These are phyloP conservation scores for Syzygium oleosum DNA, from an alignment of 345 rosid genomes.

Conservation along the genomic window DNA sequence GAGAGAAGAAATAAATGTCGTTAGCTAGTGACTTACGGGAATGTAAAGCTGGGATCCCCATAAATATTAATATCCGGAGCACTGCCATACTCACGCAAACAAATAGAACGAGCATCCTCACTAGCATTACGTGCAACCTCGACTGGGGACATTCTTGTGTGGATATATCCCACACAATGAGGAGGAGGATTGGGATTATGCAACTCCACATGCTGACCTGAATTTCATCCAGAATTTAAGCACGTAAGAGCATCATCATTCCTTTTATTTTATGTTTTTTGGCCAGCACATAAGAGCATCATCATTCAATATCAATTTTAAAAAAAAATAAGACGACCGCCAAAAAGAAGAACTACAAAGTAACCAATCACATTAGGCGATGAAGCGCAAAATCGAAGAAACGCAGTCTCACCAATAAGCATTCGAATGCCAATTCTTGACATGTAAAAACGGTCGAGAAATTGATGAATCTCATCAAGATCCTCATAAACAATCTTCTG, in stretches of 20 bases:
- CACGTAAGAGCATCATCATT: background rate
- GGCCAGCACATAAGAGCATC: background rate
- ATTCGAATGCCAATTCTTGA: conserved; percentile 3
- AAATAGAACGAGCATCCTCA: conserved; percentile 83
- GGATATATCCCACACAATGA: conserved; percentile 74
- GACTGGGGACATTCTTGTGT: conserved; percentile 94
- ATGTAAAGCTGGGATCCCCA: conserved; percentile 87
- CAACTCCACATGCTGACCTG: conserved; percentile 99
- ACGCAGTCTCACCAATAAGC: conserved; percentile 1
- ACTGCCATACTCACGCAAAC: conserved; percentile 84
- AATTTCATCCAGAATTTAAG: conserved; percentile 16
- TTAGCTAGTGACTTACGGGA: conserved; percentile 63
- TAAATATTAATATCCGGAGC: conserved; percentile 74
- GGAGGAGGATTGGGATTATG: conserved; percentile 91
- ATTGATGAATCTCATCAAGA: conserved; percentile 85
- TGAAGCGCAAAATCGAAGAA: background rate
- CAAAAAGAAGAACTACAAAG: background rate
- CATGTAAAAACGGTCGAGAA: conserved; percentile 62
- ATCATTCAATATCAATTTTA: background rate
- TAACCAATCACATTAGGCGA: background rate
- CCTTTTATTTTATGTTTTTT: background rate
- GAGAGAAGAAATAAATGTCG: background rate
- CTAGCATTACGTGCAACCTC: conserved; percentile 79
- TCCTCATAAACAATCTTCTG: conserved; percentile 40
- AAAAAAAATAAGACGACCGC: background rate